Evolutionary conservation across 1,139 yeast species (phyloP).

Genomic region (Saccharomyces hybrid): DNA sequence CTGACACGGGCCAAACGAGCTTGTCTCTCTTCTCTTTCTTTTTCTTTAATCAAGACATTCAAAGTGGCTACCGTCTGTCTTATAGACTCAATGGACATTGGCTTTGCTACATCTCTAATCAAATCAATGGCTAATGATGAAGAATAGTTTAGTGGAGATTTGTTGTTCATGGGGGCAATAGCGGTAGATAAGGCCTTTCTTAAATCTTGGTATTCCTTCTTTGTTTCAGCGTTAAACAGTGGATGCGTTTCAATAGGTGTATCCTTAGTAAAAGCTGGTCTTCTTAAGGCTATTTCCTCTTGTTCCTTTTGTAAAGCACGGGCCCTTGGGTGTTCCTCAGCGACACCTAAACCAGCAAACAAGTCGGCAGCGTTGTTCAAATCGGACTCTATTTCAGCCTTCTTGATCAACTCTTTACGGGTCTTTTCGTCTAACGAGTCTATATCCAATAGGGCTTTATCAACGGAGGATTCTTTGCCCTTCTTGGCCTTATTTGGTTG

Average conservation of each 20-base stretch:
- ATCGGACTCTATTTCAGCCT: conserved; percentile 79
- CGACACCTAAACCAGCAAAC: conserved; percentile 76
- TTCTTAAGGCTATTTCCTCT: conserved; percentile 36
- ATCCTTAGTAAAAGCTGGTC: conserved; percentile 46
- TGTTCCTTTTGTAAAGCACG: conserved; percentile 44
- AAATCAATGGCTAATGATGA: conserved; percentile 76
- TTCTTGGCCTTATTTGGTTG: conserved; percentile 27
- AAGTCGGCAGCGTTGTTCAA: conserved; percentile 87
- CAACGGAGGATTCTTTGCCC: conserved; percentile 26
- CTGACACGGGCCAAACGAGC: conserved; percentile 63
- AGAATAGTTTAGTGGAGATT: conserved; percentile 59
- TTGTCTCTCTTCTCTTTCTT: conserved; percentile 83
- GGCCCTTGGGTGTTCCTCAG: conserved; percentile 67
- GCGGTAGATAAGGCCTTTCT: conserved; percentile 71
- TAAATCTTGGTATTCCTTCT: conserved; percentile 74
- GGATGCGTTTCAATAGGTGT: conserved; percentile 69
- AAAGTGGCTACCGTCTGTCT: conserved; percentile 83
- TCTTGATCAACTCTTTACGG: conserved; percentile 61
- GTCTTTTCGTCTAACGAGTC: conserved; percentile 60
- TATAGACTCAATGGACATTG: conserved; percentile 71
- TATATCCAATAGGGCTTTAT: conserved; percentile 40
- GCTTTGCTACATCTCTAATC: conserved; percentile 74
- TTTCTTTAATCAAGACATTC: conserved; percentile 73
- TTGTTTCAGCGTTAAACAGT: conserved; percentile 69
- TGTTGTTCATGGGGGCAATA: conserved; percentile 55